These are phyloP conservation scores for Pseudomicrostroma phylloplanum DNA, from an alignment of 1,284 basidiomycete genomes.

Conservation along the genomic window DNA sequence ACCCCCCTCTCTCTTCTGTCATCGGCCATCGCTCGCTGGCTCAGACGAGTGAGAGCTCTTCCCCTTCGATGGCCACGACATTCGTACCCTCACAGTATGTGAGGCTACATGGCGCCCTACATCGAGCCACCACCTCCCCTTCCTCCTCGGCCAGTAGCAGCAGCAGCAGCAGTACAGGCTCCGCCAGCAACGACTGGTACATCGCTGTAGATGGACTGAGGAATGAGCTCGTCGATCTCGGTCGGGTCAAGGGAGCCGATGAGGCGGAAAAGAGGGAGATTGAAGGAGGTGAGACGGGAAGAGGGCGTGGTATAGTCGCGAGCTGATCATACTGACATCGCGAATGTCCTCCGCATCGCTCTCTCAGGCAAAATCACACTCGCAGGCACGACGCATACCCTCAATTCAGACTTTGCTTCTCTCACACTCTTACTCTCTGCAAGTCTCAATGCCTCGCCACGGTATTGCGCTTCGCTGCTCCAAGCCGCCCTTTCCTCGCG, in stretches of 20 bases:
- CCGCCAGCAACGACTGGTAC: conserved; percentile 38
- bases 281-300: conserved; percentile 26
- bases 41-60: too few species aligned
- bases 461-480: conserved; percentile 34
- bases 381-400: conserved; percentile 29
- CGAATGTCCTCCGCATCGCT: not conserved
- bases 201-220: conserved; percentile 40
- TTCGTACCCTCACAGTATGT: conserved; percentile 43
- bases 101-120: conserved; percentile 36
- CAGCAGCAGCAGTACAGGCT: not conserved
- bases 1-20: too few species aligned
- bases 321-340: not conserved
- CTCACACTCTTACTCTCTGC: conserved; percentile 37
- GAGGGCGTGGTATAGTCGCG: too few species aligned
- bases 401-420: conserved; percentile 46
- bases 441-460: not conserved
- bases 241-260: conserved; percentile 27
- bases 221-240: conserved; percentile 38
- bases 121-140: conserved; percentile 29
- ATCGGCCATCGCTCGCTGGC: too few species aligned
- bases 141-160: conserved; percentile 20
- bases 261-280: conserved; percentile 45
- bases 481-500: conserved; percentile 40
- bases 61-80: conserved; percentile 12
- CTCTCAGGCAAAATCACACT: conserved; percentile 39